Evolutionary conservation across 495 filamentous ascomycete genomes (phyloP), one percentile per base, ranked within the genome.

Genomic region (Pyronema domesticum): DNA sequence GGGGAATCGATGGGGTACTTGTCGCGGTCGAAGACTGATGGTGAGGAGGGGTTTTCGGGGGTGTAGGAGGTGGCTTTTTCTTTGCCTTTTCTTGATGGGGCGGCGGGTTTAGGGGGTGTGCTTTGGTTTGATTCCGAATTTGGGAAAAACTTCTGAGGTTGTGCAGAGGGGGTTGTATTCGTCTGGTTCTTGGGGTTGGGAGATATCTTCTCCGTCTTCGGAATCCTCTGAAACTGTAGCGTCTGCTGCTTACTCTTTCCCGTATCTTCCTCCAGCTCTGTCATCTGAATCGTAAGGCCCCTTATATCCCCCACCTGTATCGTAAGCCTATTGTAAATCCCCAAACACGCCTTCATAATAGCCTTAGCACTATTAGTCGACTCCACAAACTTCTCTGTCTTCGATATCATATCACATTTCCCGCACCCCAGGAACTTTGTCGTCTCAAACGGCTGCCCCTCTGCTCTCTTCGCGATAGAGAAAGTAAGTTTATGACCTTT

Each of bases 351-450:
- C 63, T 81, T 86, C 0, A 76, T 79, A 43, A 96, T 72, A 11
- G 79, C 61, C 17, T 83, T 79, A 15, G 75, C 68, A 42, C 76
- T 74, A 64, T 88, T 83, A 0, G 91, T 94, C 15, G 89, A 76
- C 14, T 91, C 79, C 1, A 88, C 86, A 46, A 98, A 80, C 5
- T 76, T 68, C 4, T 82, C 68, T 55, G 88, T 94, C 65, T 89
- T 95, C 68, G 85, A 94, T 70, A 83, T 89, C 0, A 77, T 82
- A 64, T 96, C 93, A 62, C 89, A 95, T 71, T 91, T 89, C 0
- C 91, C 91, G 68, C 95, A 89, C 0, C 91, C 91, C 3, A 98
- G 74, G 70, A 95, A 86, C 62, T 98, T 98, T 6, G 85, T 82
- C 2, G 93, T 87, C 66, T 95, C 87, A 35, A 95, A 69, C 3